Base-by-base conservation (phyloP, 2,329 filamentous ascomycete genomes). In the Didymella keratinophila region DNA sequence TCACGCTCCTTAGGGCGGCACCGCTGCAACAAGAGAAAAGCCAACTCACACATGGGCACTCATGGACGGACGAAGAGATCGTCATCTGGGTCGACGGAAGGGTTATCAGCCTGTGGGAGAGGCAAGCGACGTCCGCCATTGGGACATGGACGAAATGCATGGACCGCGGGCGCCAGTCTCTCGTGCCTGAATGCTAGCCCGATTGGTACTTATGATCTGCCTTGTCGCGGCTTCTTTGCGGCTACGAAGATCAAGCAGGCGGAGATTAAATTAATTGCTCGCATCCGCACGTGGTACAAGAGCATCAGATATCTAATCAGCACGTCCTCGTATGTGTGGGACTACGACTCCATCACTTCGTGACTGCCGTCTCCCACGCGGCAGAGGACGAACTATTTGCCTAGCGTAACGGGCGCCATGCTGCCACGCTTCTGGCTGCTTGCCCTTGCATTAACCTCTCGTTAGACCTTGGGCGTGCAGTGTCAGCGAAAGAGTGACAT, bases 11-110 rank as follows among this genome's bases (percentile, higher is more conserved):
- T 56, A 28, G 23, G 47, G 36, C 52, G 60, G 42, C 45, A 50
- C 42, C 43, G 23, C 25, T 21, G 45, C 46, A 39, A 48, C 44
- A 52, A 39, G 28, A 46, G 54, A 50, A 39, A 43, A 34, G 50
- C 46, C 72, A 74, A 75, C 65, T 77, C 76, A 76, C 75, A 77
- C 77, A 68, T 71, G 73, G 72, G 70, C 67, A 66, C 56, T 56
- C 63, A 70, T 65, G 58, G 63, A 61, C 58, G 61, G 67, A 66
- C 63, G 58, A 64, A 52, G 58, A 64, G 67, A 64, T 71, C 69
- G 71, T 76, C 72, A 76, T 77, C 56, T 56, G 58, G 59, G 52
- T 56, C 45, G 59, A 53, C 57, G 18, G 56, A 52, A 32, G 52
- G 55, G 48, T 57, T 46, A 50, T 20, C 56, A 54, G 56, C 50